Base-by-base conservation (phyloP, 83 land plant species). In the Diphasiastrum complanatum region DNA sequence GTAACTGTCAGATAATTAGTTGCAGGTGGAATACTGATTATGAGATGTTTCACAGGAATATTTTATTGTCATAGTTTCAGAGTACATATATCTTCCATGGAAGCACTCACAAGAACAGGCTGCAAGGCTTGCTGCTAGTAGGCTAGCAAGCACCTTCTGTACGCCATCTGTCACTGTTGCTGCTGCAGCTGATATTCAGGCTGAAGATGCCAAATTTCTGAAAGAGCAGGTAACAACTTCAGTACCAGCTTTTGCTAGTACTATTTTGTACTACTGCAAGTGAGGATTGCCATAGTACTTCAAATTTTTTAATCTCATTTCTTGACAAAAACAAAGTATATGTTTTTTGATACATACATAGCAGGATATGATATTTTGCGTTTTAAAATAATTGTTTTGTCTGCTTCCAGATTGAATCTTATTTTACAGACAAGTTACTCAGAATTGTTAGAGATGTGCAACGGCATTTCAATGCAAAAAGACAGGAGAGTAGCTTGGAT, bases 81-180 rank as follows among this genome's bases (percentile, higher is more conserved):
- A 95, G 58, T 95, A 83, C 68, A 56, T 89, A 47, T 82, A 86
- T 46, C 67, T 64, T 19, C 99, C 99, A 43, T 89, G 96, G 96
- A 86, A 86, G 40, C 84, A 82, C 63, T 70, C 84, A 51, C 78
- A 70, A 77, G 82, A 95, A 32, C 81, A 82, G 74, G 73, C 82
- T 47, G 76, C 72, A 32, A 47, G n/a, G 32, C 67, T 75, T 24
- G 70, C 79, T 12, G 61, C 67, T 51, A 27, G 60, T 8, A 67
- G 40, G 41, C 66, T 66, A 52, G 85, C 71, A 26, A 57, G 33
- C 25, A 40, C 48, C 4, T 57, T 45, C 30, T 83, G 86, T 61
- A 89, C 99, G 47, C 99, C 86, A 59, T 95, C 99, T 62, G 75
- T 89, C 46, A 95, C 99, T 38, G 66, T 85, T 22, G 67, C 85